Evolutionary conservation across 2,329 filamentous ascomycete genomes (phyloP), one percentile per base, ranked within the genome.

Genomic region (Dothiorella sarmentorum): DNA sequence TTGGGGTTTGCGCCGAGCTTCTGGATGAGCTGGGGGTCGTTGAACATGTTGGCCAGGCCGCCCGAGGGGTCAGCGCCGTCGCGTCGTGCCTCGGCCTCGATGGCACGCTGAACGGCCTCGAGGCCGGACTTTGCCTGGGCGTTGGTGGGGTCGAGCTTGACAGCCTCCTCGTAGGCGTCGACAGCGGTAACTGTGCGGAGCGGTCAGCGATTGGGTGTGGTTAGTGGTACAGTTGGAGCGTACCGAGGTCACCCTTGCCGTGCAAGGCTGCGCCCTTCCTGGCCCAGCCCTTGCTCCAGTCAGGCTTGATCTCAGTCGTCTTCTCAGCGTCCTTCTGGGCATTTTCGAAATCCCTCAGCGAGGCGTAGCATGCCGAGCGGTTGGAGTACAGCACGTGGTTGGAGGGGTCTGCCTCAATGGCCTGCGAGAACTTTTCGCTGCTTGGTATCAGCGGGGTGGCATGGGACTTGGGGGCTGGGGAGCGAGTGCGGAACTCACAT

Each of bases 311-410:
- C 76, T 96, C 85, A 58, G 89, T 95, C 3, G 91, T 94, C 82
- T 97, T 97, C 71, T 87, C 87, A 60, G 94, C 94, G 81, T 99
- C 94, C 63, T 88, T 82, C 24, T 97, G 79, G 18, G 94, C 94
- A 65, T 88, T 83, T 63, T 89, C 80, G 81, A 89, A 99, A 60
- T 97, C 85, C 74, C 87, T 90, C 76, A 96, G 89, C 56, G 94
- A 97, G 43, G 93, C 90, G 71, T 96, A 86, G 47, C 85, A 83
- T 61, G 84, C 94, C 27, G 94, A 97, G 66, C 94, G 87, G 79
- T 99, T 99, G 71, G 92, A 97, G 83, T 93, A 99, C 60, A 99
- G 88, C 66, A 99, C 93, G 76, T 99, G 94, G 76, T 99, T 99
- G 62, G 81, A 78, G 51, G 92, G 59, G 63, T 97, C 90, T 69